Percentiles rank a stretch among this genome's conserved stretches.
phyloP scores from a whole-genome alignment of 768 basidiomycete species.

The Phaffia tasmanica region DNA sequence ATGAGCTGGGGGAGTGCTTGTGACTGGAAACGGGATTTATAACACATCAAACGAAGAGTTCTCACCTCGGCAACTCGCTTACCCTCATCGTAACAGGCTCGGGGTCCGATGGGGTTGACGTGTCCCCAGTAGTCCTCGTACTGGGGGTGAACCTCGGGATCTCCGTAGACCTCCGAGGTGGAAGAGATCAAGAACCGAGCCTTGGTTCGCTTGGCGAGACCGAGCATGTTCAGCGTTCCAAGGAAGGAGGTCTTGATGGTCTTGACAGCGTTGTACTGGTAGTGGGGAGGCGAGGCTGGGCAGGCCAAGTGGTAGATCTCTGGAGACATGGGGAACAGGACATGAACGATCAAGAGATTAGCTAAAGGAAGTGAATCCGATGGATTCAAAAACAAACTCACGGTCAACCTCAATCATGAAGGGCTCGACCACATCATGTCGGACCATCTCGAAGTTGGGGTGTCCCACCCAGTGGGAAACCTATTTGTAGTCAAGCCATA shows the following conservation, averaged over 20 bases:
- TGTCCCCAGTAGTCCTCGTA: conserved; percentile 84
- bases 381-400: conserved; percentile 44
- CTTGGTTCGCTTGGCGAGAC: conserved; percentile 91
- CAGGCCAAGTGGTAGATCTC: conserved; percentile 99
- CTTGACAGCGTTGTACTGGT: conserved; percentile 96
- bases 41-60: neutral
- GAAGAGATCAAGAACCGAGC: conserved; percentile 92
- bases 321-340: conserved; percentile 34
- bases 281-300: conserved; percentile 92
- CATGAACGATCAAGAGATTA: neutral
- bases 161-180: conserved; percentile 98
- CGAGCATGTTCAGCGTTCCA: conserved; percentile 98
- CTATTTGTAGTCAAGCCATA: neutral
- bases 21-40: neutral
- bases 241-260: conserved; percentile 98
- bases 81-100: conserved; percentile 99
- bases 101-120: conserved; percentile 95
- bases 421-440: conserved; percentile 93
- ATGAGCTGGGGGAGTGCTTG: neutral
- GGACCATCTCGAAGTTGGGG: conserved; percentile 95
- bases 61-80: conserved; percentile 82
- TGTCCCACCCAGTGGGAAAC: conserved; percentile 53
- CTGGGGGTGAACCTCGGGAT: conserved; percentile 96
- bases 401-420: conserved; percentile 99
- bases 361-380: neutral